Conservation (phyloP, 306 rosid genomes). For the Begonia masoniana region DNA sequence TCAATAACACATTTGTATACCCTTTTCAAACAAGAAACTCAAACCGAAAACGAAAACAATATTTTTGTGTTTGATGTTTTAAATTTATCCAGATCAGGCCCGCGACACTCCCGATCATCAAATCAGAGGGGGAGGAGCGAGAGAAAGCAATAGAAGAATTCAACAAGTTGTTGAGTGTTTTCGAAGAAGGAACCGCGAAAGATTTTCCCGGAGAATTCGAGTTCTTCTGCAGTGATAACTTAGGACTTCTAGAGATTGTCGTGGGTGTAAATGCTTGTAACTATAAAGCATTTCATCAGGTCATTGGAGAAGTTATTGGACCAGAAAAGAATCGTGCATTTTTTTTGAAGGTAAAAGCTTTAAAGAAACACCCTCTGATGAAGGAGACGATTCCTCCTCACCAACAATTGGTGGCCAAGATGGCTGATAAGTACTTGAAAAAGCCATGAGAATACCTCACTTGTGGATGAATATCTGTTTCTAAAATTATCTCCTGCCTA, state of each 20-base stretch:
- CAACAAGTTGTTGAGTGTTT: slow-evolving; percentile 9
- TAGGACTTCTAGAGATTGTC: slow-evolving; percentile 26
- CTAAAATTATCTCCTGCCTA: too few relatives aligned
- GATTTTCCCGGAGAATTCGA: slow-evolving; percentile 14
- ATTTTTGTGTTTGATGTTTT: too few relatives aligned
- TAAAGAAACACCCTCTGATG: slow-evolving; percentile 26
- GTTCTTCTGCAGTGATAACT: slow-evolving; percentile 5
- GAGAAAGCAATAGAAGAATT: slow-evolving; percentile 15
- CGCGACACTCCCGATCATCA: not conserved
- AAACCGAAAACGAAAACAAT: too few relatives aligned
- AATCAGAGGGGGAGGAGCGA: slow-evolving; percentile 17
- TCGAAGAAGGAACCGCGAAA: slow-evolving; percentile 28
- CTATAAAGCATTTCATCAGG: slow-evolving; percentile 24
- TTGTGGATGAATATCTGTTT: too few relatives aligned
- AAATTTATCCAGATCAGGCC: slow-evolving; percentile 6
- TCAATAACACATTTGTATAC: too few relatives aligned
- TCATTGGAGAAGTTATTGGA: not conserved
- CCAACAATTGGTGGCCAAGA: slow-evolving; percentile 17
- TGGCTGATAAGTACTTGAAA: not conserved
- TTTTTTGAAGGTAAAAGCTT: slow-evolving; percentile 24
- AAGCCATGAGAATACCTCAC: too few relatives aligned
- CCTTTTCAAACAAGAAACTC: too few relatives aligned
- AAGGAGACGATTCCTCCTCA: slow-evolving; percentile 30
- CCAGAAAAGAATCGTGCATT: slow-evolving; percentile 11
- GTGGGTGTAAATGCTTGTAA: slow-evolving; percentile 18